Conservation (phyloP, 441 rosid species). For the Adansonia madagascariensis region DNA sequence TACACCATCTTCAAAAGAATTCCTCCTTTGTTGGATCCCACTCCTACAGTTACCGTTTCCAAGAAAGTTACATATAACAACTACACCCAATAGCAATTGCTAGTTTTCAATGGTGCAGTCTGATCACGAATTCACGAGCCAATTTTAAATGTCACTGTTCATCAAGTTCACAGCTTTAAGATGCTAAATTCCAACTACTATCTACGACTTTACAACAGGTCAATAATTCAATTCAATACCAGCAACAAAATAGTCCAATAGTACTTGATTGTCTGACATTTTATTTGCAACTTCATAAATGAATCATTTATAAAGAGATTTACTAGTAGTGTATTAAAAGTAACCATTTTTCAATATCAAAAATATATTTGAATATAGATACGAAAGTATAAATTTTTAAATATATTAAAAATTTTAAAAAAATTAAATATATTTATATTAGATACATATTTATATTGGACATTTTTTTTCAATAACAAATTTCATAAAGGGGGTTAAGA, state of each 20-base stretch:
- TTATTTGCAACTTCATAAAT: conserved; percentile 1
- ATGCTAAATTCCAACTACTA: not conserved
- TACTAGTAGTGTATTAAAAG: no score
- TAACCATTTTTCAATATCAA: no score
- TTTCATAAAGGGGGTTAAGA: no score
- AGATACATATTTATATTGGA: no score
- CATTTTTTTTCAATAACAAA: no score
- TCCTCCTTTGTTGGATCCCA: conserved; percentile 84
- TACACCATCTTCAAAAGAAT: conserved; percentile 80
- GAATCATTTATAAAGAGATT: not conserved
- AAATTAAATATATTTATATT: no score
- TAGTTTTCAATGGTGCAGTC: not conserved
- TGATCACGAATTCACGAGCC: not conserved
- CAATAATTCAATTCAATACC: not conserved
- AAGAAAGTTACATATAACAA: not conserved
- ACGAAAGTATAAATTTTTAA: no score
- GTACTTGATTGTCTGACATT: not conserved
- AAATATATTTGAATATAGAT: no score
- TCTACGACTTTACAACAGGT: not conserved
- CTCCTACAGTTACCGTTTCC: conserved; percentile 45
- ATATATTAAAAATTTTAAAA: no score
- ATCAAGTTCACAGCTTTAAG: not conserved
- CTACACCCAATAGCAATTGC: not conserved
- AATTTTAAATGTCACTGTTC: not conserved
- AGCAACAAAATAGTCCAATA: not conserved